Base-by-base conservation (phyloP, 2,329 filamentous ascomycete species). In the Mycosphaerella arachidis region DNA sequence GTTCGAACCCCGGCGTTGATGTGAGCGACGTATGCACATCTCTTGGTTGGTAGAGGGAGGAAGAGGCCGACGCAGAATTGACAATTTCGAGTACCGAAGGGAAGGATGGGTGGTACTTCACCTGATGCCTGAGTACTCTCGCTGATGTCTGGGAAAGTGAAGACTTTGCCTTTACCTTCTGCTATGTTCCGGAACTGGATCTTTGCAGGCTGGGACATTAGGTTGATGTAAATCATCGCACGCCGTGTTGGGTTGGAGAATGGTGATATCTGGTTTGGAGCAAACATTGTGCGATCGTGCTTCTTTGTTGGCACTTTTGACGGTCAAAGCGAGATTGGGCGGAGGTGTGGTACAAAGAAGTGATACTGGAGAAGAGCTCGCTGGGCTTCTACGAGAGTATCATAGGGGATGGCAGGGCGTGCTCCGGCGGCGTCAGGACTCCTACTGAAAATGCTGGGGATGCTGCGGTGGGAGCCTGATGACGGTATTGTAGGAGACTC, bases 41-140 rank as follows among this genome's bases (percentile, higher is more conserved):
- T 33, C 27, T 56, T 16, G 29, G 6, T 31, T 43, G 37, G 37
- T 18, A 60, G 33, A 7, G 57, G 53, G 29, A 53, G 7, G 43
- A 45, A 60, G 24, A 60, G 29, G 45, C 53, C 53, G 3, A 60
- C 45, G 43, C 53, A 60, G 24, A 8, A 29, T 20, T 20, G 12
- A 18, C 53, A 56, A n/a, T 45, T 29, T 20, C 51, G 37, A 16
- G 57, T 60, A n/a, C 57, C 57, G 40, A 60, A 50, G 37, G 10
- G 16, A 6, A 5, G 16, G 37, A 6, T 6, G 31, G 37, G 31
- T 35, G 31, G 12, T 35, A 2, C 31, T 35, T 8, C 7, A 12
- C 4, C 12, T 35, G 31, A 12, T 35, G 31, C 7, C 12, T 35
- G 31, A 8, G 31, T 35, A 2, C 37, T 20, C 43, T 35, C 27